Percentiles rank a stretch among this genome's conserved stretches.
phyloP scores from a whole-genome alignment of 805 yeast genomes.

The Metschnikowia cerradonensis region DNA sequence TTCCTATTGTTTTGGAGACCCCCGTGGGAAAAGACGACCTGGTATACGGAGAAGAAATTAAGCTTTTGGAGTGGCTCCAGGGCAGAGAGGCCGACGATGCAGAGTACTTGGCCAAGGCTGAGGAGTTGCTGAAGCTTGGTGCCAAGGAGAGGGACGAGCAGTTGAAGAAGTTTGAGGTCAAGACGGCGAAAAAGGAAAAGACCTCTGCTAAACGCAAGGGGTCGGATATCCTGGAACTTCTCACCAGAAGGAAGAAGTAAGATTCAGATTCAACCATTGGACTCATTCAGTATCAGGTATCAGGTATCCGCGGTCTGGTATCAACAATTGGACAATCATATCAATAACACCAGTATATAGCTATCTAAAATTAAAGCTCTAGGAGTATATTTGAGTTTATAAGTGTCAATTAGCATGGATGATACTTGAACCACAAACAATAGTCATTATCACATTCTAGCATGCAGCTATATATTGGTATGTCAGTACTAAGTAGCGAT shows the following conservation, averaged over 20 bases:
- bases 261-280: too few relatives aligned
- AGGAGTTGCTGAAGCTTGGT: constrained; percentile 55
- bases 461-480: too few relatives aligned
- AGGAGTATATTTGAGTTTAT: too few relatives aligned
- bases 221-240: constrained; percentile 19
- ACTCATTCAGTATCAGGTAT: too few relatives aligned
- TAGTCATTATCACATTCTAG: too few relatives aligned
- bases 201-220: constrained; percentile 15
- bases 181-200: constrained; percentile 32
- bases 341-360: too few relatives aligned
- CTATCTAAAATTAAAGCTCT: too few relatives aligned
- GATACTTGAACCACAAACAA: too few relatives aligned
- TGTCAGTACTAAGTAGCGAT: too few relatives aligned
- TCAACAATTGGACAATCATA: too few relatives aligned
- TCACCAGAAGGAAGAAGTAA: constrained; percentile 16
- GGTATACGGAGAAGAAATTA: constrained; percentile 75
- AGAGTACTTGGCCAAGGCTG: constrained; percentile 48
- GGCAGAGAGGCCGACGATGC: constrained; percentile 51
- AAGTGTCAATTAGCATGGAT: too few relatives aligned
- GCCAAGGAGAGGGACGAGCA: constrained; percentile 68
- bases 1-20: constrained; percentile 86
- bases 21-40: constrained; percentile 68
- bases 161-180: constrained; percentile 58
- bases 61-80: constrained; percentile 75
- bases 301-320: too few relatives aligned